Evolutionary conservation across 2,329 filamentous ascomycete genomes (phyloP).

Genomic region (Botrytis aclada): DNA sequence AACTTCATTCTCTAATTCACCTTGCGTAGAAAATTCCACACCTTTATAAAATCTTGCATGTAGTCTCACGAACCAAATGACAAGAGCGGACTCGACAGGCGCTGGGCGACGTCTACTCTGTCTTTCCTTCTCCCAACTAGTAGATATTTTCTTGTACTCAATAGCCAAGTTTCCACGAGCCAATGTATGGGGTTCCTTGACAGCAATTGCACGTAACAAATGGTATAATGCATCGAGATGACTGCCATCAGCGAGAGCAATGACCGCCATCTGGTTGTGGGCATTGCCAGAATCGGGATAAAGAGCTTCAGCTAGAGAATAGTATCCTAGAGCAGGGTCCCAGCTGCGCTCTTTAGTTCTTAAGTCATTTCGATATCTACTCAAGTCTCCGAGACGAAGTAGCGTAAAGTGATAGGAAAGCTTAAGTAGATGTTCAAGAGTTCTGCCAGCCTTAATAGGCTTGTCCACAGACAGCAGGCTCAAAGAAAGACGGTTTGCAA

Average conservation of each 20-base stretch:
- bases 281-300: slow-evolving; percentile 76
- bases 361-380: slow-evolving; percentile 77
- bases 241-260: slow-evolving; percentile 73
- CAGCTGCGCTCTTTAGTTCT: slow-evolving; percentile 69
- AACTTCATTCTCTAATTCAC: slow-evolving; percentile 82
- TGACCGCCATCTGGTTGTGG: slow-evolving; percentile 87
- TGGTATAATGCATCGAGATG: slow-evolving; percentile 86
- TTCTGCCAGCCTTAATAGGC: slow-evolving; percentile 27
- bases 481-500: slow-evolving; percentile 35
- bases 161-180: slow-evolving; percentile 74
- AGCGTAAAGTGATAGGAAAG: slow-evolving; percentile 78
- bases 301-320: slow-evolving; percentile 75
- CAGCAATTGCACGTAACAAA: slow-evolving; percentile 78
- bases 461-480: slow-evolving; percentile 31
- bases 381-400: slow-evolving; percentile 84
- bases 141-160: slow-evolving; percentile 68
- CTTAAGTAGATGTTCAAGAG: slow-evolving; percentile 50
- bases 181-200: slow-evolving; percentile 69
- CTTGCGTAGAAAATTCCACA: slow-evolving; percentile 67
- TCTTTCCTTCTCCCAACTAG: slow-evolving; percentile 55
- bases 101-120: slow-evolving; percentile 30
- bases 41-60: slow-evolving; percentile 83
- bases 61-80: slow-evolving; percentile 79
- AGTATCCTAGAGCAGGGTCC: slow-evolving; percentile 78
- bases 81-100: slow-evolving; percentile 53